Base-by-base conservation (phyloP, 1,284 basidiomycete genomes). In the Ustilago sp. region DNA sequence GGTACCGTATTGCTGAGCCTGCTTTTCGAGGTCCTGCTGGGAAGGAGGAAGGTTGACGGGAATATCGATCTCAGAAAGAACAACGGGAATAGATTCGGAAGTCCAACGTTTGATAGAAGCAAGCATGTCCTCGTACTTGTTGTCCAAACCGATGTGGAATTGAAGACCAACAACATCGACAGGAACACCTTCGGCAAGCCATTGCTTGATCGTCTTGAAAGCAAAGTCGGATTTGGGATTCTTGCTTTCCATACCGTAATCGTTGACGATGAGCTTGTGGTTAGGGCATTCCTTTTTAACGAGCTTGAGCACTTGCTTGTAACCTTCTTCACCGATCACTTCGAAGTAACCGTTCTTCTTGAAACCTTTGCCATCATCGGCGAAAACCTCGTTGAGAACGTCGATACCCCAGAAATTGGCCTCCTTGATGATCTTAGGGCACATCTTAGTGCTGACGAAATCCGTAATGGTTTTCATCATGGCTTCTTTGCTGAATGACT, bases 321-420 rank as follows among this genome's bases (percentile, higher is more conserved):
- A 75, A 11, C 73, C 73, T n/a, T 75, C 64, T 38, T 75, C 73
- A 38, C 73, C 73, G 11, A 75, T 70, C 12, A 68, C 64, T 15
- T 75, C 73, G 35, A 75, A 75, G 68, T 67, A 75, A 28, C 73
- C 73, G 35, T 75, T 75, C 50, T 70, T 71, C 61, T 75, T 75
- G 64, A 75, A 75, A 13, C 73, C 74, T 2, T 48, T 54, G 7
- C 74, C 74, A 36, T 62, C 61, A 59, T 76, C 68, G 34, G 55
- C 57, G 23, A 76, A 76, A n/a, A 76, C 62, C 59, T 76, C 74
- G 68, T 76, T 76, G 54, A 76, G 64, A 12, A 68, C 74, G 23
- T 76, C 74, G 55, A 76, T 76, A 35, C 38, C 65, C 68, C 68
- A 76, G 51, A 76, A 76, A 36, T 71, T 51, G 65, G 68, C 58